Evolutionary conservation across 1,284 basidiomycete genomes (phyloP), one percentile per base, ranked within the genome.

Genomic region (Boletus sp.): DNA sequence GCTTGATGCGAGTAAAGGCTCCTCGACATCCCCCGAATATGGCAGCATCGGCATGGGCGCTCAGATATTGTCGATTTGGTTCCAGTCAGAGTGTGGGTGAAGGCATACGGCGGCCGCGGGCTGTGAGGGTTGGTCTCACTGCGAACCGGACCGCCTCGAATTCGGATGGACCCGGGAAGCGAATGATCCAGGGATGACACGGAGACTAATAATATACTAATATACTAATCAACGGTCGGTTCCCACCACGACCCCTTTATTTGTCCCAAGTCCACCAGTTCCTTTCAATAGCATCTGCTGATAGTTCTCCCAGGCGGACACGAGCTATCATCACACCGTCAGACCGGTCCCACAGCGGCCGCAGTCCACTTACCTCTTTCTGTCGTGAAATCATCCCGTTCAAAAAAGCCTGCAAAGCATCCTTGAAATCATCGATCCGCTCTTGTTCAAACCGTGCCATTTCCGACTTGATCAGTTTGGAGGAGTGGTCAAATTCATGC

Each of bases 361-460:
- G 44, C 17, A 33, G 37, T 56, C n/a, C 25, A 72, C 83, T 51
- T 47, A 92, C 89, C 81, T 94, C 87, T 74, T 89, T 90, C 77
- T 97, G 94, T 53, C 90, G 79, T 30, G 80, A 74, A 53, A 95
- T 89, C 88, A 95, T 91, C 14, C 91, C 91, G 54, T 91, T 89
- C 61, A 96, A 76, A 76, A 93, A 95, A 2, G 80, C 80, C 68
- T 91, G 90, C 60, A 97, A 74, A 3, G 88, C 82, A 37, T 82
- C 79, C 72, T 93, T 94, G 74, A 97, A 94, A 71, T 97, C 94
- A 51, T 93, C 88, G 33, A 98, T 86, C 49, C 95, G 86, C 76
- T 98, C 96, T 70, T 89, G 84, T 77, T 99, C 97, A 72, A 99
- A 98, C 37, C 95, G 81, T n/a, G 87, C 88, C 69, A 97, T 89